Evolutionary conservation across 257 asterid genomes (phyloP).

Genomic region (Solanum piurae): DNA sequence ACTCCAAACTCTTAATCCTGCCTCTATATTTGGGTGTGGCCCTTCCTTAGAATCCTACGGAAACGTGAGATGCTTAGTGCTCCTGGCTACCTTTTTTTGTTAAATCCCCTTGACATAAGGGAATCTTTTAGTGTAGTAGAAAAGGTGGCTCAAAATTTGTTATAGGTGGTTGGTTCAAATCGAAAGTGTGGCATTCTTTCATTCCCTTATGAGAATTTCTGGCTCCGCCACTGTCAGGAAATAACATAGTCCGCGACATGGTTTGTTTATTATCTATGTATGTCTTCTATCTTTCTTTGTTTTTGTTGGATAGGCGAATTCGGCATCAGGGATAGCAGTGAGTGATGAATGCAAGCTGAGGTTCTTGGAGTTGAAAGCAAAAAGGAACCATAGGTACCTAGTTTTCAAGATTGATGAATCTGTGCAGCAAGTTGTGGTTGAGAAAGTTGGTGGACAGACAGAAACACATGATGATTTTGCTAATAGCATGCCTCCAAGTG

Average conservation of each 20-base stretch:
- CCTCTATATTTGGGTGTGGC: not conserved
- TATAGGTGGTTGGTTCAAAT: not conserved
- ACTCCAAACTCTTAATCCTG: too few species aligned
- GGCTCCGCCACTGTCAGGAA: not conserved
- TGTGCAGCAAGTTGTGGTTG: conserved; percentile 37
- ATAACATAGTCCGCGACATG: not conserved
- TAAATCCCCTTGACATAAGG: not conserved
- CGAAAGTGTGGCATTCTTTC: not conserved
- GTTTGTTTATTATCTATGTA: not conserved
- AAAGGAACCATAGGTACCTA: conserved; percentile 42
- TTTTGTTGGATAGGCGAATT: conserved; percentile 31
- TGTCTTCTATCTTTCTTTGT: not conserved
- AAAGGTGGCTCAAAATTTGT: not conserved
- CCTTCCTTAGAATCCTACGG: not conserved
- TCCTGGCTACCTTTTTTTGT: not conserved
- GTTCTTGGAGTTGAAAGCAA: conserved; percentile 59
- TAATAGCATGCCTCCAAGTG: conserved; percentile 37
- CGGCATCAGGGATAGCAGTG: conserved; percentile 60
- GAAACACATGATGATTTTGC: conserved; percentile 47
- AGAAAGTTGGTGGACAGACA: conserved; percentile 34
- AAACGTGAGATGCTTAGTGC: not conserved
- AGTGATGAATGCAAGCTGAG: conserved; percentile 57
- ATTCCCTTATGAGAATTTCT: not conserved
- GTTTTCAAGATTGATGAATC: conserved; percentile 47
- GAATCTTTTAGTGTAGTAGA: not conserved